phyloP scores from a whole-genome alignment of 768 basidiomycete genomes.

The Asterophora lycoperdoides region DNA sequence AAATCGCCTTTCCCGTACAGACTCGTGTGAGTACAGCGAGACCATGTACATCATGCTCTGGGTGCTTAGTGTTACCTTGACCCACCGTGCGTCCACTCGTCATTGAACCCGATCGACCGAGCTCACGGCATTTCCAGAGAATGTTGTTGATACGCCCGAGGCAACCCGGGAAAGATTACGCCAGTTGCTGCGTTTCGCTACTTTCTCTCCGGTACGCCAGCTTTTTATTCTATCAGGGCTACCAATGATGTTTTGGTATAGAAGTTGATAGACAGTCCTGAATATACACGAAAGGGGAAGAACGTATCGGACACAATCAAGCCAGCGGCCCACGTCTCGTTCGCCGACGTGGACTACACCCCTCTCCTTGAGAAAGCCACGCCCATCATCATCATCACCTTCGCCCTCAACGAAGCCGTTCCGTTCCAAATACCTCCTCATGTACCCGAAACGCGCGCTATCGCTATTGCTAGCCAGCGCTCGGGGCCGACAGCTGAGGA shows the following conservation, averaged over 20 bases:
- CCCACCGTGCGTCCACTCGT: conserved; percentile 30
- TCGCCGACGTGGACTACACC: conserved; percentile 9
- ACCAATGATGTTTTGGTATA: background rate
- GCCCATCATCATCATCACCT: conserved; percentile 49
- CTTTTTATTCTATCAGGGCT: background rate
- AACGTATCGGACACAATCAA: background rate
- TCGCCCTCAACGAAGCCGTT: conserved; percentile 45
- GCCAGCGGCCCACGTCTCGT: background rate
- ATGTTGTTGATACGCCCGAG: conserved; percentile 34
- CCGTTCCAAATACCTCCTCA: conserved; percentile 44
- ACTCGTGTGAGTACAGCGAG: conserved; percentile 12
- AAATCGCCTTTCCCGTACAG: conserved; percentile 12
- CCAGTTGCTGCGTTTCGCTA: conserved; percentile 37
- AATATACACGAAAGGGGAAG: background rate
- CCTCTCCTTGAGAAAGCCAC: conserved; percentile 35
- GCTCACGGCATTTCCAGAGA: conserved; percentile 17
- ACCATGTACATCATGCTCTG: conserved; percentile 32
- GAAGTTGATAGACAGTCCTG: background rate
- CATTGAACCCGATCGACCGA: background rate
- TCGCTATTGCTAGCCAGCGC: conserved; percentile 39
- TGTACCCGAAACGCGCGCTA: conserved; percentile 44
- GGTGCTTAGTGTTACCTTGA: conserved; percentile 37
- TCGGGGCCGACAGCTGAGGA: conserved; percentile 54
- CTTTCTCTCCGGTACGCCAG: conserved; percentile 16
- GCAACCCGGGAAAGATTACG: conserved; percentile 39